phyloP scores from a whole-genome alignment of 2,329 filamentous ascomycete genomes.

The Fusarium anthophilum region DNA sequence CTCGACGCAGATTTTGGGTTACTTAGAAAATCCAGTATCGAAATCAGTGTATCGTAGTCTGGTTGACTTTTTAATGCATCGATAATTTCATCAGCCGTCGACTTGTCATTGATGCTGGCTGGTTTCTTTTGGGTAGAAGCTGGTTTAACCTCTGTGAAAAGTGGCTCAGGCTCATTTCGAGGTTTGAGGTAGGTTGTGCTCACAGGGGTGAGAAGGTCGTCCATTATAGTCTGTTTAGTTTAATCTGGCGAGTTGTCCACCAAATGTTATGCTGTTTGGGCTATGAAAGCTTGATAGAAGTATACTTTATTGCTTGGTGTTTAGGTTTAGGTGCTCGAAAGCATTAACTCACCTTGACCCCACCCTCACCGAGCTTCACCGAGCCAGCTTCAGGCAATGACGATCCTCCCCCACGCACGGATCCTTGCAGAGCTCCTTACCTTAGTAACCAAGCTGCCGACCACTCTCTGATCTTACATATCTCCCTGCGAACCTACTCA shows the following conservation, averaged over 20 bases:
- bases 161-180: constrained; percentile 47
- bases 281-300: not conserved
- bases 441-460: not conserved
- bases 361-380: constrained; percentile 49
- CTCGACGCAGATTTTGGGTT: constrained; percentile 30
- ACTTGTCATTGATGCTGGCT: constrained; percentile 14
- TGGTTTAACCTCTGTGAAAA: constrained; percentile 51
- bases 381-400: constrained; percentile 38
- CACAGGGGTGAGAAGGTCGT: constrained; percentile 63
- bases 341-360: constrained; percentile 36
- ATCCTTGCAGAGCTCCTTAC: constrained; percentile 19
- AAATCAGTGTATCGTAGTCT: constrained; percentile 64
- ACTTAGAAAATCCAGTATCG: constrained; percentile 62
- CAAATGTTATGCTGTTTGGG: not conserved
- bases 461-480: constrained; percentile 7
- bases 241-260: not conserved
- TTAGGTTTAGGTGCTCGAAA: not conserved
- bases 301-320: not conserved
- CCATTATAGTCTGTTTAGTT: constrained; percentile 53
- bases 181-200: constrained; percentile 60
- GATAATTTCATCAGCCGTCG: constrained; percentile 62
- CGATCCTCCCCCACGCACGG: constrained; percentile 36
- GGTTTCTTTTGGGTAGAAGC: constrained; percentile 3
- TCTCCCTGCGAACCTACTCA: not conserved
- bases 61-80: constrained; percentile 70